Percentiles rank a stretch among this genome's conserved stretches.
Evolutionary conservation across 495 filamentous ascomycete species (phyloP).

Genomic region (Talaromyces proteolyticus): DNA sequence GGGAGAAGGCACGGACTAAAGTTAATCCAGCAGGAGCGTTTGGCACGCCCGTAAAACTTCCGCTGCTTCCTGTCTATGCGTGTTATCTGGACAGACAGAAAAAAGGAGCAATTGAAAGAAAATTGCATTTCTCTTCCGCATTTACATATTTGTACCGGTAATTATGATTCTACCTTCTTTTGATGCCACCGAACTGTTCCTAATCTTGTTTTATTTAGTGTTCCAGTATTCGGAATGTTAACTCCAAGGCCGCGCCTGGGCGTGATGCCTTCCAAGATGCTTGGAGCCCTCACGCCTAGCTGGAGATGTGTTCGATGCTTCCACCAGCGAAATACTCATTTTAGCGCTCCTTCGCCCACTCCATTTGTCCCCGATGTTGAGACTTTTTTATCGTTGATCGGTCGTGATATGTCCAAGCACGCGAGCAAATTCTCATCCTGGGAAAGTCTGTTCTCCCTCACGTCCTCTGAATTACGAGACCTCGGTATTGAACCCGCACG

Average conservation of each 20-base stretch:
- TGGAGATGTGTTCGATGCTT: conserved; percentile 27
- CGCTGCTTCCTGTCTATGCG: too few species aligned
- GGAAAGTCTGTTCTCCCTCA: conserved; percentile 79
- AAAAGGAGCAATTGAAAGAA: too few species aligned
- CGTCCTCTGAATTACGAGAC: conserved; percentile 69
- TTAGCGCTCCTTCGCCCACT: conserved; percentile 60
- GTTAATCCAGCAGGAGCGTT: neutral
- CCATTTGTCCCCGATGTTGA: conserved; percentile 82
- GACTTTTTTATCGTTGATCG: conserved; percentile 90
- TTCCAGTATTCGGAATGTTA: conserved; percentile 22
- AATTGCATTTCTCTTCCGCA: too few species aligned
- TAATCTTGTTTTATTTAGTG: too few species aligned
- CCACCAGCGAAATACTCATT: conserved; percentile 15
- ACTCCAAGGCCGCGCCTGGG: conserved; percentile 25
- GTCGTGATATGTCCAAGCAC: conserved; percentile 75
- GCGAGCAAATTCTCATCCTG: conserved; percentile 76
- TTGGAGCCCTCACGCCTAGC: neutral
- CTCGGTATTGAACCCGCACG: conserved; percentile 83
- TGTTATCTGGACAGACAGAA: too few species aligned
- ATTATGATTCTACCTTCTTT: too few species aligned
- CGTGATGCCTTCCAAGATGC: conserved; percentile 8
- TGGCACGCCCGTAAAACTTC: neutral
- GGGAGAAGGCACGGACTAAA: neutral
- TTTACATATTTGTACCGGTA: too few species aligned
- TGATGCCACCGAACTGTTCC: too few species aligned